Base-by-base conservation (phyloP, 768 basidiomycete genomes). In the Amylocystis lapponica region DNA sequence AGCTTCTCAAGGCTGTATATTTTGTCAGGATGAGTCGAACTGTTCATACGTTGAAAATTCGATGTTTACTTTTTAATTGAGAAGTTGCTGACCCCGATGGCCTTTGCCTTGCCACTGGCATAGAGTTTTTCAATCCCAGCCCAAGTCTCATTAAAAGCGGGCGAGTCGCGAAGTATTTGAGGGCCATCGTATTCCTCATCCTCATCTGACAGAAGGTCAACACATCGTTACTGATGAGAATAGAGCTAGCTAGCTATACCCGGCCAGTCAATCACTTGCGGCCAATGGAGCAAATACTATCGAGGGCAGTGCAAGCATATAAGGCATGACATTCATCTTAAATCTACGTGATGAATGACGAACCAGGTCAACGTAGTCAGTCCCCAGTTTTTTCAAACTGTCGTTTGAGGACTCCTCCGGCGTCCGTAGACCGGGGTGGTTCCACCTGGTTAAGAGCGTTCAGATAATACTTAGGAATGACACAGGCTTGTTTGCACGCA, bases 51-150 rank as follows among this genome's bases (percentile, higher is more conserved):
- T n/a, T n/a, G n/a, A n/a, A n/a, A n/a, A n/a, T n/a, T n/a, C n/a
- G n/a, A n/a, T n/a, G n/a, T 68, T 14, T 42, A 77, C 74, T 66
- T 78, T 51, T 78, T 75, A 43, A 77, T 61, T 4, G 74, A 76
- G 52, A 79, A 80, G 56, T 81, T 81, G 56, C 74, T 75, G 35
- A 81, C 75, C 0, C 78, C 78, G 46, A 79, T 75, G 2, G 75
- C 70, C 41, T 58, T 69, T 10, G 66, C 73, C 49, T 69, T 71
- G 0, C 73, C 73, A 12, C 65, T 67, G 21, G 62, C 64, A 25
- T 71, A 61, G 10, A 78, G 50, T 37, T 72, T 69, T 58, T 79
- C 78, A 50, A 79, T 64, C 33, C 70, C 66, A 0, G 68, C 68
- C 74, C 76, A 78, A 1, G 68, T 62, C 23, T 78, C 63, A 32